Conservation (phyloP, 495 filamentous ascomycete species). For the Daldinia vernicosa region DNA sequence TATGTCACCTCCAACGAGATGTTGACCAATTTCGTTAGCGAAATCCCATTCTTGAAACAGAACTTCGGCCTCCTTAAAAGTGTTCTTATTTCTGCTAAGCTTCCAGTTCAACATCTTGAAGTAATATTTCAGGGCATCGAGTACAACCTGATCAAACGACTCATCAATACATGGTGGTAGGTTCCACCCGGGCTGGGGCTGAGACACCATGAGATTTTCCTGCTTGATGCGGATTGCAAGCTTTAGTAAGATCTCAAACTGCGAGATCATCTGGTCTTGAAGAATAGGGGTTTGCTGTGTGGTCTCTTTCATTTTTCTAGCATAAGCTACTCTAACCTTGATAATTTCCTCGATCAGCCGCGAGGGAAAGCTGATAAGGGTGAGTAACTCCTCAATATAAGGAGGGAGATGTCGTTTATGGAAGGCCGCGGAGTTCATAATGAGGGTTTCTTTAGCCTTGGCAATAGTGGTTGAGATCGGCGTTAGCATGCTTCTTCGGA, state of each 20-base stretch:
- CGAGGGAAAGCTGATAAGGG: conserved; percentile 95
- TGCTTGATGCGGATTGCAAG: conserved; percentile 92
- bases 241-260: conserved; percentile 92
- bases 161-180: conserved; percentile 96
- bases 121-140: conserved; percentile 96
- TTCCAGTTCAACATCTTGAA: conserved; percentile 98
- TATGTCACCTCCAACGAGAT: conserved; percentile 89
- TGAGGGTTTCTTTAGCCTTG: conserved; percentile 92
- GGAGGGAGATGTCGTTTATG: conserved; percentile 91
- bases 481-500: conserved; percentile 77
- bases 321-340: conserved; percentile 88
- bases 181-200: conserved; percentile 93
- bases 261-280: conserved; percentile 94
- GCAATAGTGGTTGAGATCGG: conserved; percentile 82
- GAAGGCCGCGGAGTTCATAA: conserved; percentile 85
- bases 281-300: conserved; percentile 87
- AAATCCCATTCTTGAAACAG: conserved; percentile 98
- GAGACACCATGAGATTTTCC: conserved; percentile 82
- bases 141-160: conserved; percentile 91
- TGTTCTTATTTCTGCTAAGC: conserved; percentile 95
- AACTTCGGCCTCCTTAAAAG: conserved; percentile 98
- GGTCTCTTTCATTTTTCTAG: conserved; percentile 89
- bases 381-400: conserved; percentile 95
- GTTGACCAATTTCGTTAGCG: conserved; percentile 87
- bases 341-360: conserved; percentile 97